Evolutionary conservation across 768 basidiomycete genomes (phyloP).

Genomic region (Pulveroboletus sp.): DNA sequence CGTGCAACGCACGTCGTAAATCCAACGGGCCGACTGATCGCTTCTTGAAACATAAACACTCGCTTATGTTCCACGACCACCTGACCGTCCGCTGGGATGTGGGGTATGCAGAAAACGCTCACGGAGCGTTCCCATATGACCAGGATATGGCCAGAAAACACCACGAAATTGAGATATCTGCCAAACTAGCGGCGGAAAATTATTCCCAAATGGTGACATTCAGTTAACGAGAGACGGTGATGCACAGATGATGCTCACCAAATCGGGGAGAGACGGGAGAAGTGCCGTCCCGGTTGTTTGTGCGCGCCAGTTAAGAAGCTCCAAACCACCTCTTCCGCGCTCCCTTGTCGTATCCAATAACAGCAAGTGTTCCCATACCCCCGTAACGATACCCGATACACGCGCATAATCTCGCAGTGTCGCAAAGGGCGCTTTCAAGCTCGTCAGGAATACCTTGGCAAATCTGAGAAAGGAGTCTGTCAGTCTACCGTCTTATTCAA

Average conservation of each 20-base stretch:
- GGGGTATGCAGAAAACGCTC: conserved; percentile 26
- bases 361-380: conserved; percentile 22
- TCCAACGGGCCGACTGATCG: conserved; percentile 20
- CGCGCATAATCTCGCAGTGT: conserved; percentile 21
- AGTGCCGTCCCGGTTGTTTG: conserved; percentile 22
- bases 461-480: no score
- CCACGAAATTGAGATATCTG: conserved; percentile 22
- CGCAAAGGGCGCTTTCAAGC: conserved; percentile 19
- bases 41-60: conserved; percentile 28
- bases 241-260: conserved; percentile 12
- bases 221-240: not conserved
- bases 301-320: conserved; percentile 28
- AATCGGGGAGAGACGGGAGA: conserved; percentile 20
- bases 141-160: conserved; percentile 22
- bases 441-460: conserved; percentile 18
- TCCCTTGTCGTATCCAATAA: conserved; percentile 23
- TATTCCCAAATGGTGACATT: not conserved
- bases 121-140: conserved; percentile 28
- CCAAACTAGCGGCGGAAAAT: conserved; percentile 18
- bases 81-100: conserved; percentile 20
- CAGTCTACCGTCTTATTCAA: no score
- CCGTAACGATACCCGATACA: conserved; percentile 22
- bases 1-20: conserved; percentile 27
- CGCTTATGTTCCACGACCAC: conserved; percentile 19
- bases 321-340: conserved; percentile 18